These are phyloP conservation scores for Penicillium sp. DNA, from an alignment of 2,329 filamentous ascomycete genomes.

Conservation along the genomic window DNA sequence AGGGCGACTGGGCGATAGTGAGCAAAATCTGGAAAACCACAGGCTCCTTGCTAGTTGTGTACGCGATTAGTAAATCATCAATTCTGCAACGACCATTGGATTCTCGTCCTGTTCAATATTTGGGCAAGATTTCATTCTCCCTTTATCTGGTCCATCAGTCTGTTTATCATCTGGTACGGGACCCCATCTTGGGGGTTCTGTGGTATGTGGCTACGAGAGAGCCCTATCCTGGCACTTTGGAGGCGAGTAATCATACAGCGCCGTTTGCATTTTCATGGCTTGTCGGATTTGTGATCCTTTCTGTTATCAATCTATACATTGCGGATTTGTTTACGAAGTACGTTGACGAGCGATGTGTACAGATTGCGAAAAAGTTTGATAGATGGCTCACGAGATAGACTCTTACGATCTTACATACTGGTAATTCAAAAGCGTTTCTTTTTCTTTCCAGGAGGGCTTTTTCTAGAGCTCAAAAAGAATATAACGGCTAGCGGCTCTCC, in stretches of 20 bases:
- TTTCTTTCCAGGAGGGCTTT: too few species aligned
- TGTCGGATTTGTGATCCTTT: conserved; percentile 4
- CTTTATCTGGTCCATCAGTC: conserved; percentile 34
- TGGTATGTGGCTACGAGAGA: conserved; percentile 16
- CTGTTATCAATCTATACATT: conserved; percentile 4
- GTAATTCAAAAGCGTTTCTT: too few species aligned
- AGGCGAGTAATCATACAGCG: conserved; percentile 3
- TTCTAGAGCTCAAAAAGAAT: too few species aligned
- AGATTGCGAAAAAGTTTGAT: conserved; percentile 11
- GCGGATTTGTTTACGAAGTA: conserved; percentile 6
- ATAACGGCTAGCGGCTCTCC: too few species aligned
- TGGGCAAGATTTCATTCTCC: conserved; percentile 37
- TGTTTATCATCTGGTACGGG: conserved; percentile 21
- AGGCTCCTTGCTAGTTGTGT: conserved; percentile 23
- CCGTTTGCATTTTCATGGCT: conserved; percentile 17
- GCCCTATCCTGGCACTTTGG: conserved; percentile 6
- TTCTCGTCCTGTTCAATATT: conserved; percentile 27
- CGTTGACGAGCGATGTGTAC: conserved; percentile 13
- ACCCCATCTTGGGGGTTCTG: conserved; percentile 19
- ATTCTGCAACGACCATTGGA: conserved; percentile 24
- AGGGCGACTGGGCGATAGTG: conserved; percentile 20
- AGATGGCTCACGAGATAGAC: conserved; percentile 11
- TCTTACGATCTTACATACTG: background rate
- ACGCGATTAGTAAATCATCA: conserved; percentile 22
- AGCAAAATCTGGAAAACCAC: conserved; percentile 26